Conservation (phyloP, 75 land plant genomes). For the Sequoiadendron giganteum region DNA sequence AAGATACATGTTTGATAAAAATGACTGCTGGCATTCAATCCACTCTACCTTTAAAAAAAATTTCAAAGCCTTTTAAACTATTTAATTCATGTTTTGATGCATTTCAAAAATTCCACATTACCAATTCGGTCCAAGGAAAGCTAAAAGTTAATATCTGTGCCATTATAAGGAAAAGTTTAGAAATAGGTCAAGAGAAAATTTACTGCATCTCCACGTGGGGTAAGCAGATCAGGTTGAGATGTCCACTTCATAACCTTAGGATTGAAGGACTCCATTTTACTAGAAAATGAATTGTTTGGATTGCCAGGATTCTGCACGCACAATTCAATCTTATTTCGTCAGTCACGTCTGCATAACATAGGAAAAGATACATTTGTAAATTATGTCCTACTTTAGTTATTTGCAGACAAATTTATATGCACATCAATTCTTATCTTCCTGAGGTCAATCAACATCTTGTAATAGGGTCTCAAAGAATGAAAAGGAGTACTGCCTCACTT, state of each 20-base stretch:
- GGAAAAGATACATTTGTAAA: too few species aligned
- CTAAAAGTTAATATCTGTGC: background rate
- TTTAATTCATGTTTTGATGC: background rate
- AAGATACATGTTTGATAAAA: background rate
- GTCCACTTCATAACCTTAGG: constrained; percentile 32
- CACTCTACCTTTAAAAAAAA: background rate
- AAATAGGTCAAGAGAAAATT: background rate
- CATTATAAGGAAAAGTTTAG: background rate
- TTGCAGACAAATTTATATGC: too few species aligned
- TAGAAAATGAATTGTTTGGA: constrained; percentile 21
- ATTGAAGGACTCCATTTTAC: constrained; percentile 42
- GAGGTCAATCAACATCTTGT: background rate
- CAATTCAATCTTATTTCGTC: too few species aligned
- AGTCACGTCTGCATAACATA: too few species aligned
- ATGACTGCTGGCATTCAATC: too few species aligned
- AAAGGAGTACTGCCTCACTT: too few species aligned
- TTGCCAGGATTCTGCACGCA: background rate
- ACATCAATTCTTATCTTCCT: background rate
- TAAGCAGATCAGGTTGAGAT: constrained; percentile 31
- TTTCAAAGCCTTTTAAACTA: too few species aligned
- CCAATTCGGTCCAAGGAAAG: background rate
- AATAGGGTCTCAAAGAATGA: background rate
- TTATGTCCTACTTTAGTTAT: too few species aligned
- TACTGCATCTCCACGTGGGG: constrained; percentile 46
- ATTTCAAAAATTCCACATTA: background rate